phyloP scores from a whole-genome alignment of 768 basidiomycete species.

The Megacollybia marginata region DNA sequence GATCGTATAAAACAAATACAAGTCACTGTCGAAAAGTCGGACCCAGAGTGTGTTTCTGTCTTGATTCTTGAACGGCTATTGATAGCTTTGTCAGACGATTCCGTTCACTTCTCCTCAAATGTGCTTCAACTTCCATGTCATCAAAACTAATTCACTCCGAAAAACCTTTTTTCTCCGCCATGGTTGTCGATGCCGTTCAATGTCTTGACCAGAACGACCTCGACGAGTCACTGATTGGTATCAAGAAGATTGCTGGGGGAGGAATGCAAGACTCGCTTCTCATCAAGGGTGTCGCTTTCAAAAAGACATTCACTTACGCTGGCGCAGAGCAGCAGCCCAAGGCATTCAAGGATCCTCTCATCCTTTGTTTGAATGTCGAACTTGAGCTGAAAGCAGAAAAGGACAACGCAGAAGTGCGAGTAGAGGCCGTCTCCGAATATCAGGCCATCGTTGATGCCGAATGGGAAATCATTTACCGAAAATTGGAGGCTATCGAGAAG shows the following conservation, averaged over 20 bases:
- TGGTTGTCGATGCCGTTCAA: constrained; percentile 97
- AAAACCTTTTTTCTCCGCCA: constrained; percentile 97
- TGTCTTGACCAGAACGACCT: constrained; percentile 90
- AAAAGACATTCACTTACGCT: constrained; percentile 99
- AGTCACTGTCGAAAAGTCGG: constrained; percentile 79
- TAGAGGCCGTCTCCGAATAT: constrained; percentile 95
- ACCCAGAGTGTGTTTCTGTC: constrained; percentile 66
- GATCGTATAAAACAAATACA: constrained; percentile 87
- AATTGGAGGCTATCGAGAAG: constrained; percentile 90
- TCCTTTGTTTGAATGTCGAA: constrained; percentile 94
- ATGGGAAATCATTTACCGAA: constrained; percentile 99
- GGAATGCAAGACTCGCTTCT: constrained; percentile 95
- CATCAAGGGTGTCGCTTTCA: constrained; percentile 91
- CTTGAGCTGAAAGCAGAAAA: constrained; percentile 98
- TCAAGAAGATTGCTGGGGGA: constrained; percentile 96
- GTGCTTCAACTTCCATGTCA: constrained; percentile 99
- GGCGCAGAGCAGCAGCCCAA: constrained; percentile 99
- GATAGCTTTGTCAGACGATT: constrained; percentile 55
- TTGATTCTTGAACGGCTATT: constrained; percentile 5
- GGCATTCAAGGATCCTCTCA: constrained; percentile 78
- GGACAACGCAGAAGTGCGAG: constrained; percentile 97
- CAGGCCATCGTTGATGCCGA: constrained; percentile 99
- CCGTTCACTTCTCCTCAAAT: constrained; percentile 90
- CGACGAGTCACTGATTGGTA: constrained; percentile 92
- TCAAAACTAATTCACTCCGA: constrained; percentile 98